Conservation (phyloP, 345 rosid genomes). For the Citrus inodora region DNA sequence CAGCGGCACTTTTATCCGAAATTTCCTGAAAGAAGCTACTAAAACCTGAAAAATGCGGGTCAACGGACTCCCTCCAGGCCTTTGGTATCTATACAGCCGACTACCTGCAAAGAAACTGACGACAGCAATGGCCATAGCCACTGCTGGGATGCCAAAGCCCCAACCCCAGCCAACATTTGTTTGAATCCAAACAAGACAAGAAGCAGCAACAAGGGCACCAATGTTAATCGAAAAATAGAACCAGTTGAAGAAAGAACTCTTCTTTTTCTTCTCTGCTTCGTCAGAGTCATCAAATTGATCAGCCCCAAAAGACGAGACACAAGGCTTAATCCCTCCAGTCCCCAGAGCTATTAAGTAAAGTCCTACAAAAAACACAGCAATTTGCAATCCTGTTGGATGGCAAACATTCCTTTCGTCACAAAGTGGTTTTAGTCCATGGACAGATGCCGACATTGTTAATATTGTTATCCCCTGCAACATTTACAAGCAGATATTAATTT, state of each 20-base stretch:
- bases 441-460: constrained; percentile 49
- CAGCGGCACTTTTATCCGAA: constrained; percentile 25
- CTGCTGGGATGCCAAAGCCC: constrained; percentile 55
- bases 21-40: constrained; percentile 37
- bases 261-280: constrained; percentile 37
- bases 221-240: constrained; percentile 46
- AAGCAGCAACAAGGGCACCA: constrained; percentile 46
- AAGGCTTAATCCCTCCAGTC: constrained; percentile 59
- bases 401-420: constrained; percentile 30
- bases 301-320: constrained; percentile 58
- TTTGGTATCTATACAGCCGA: constrained; percentile 41
- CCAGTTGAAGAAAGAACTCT: constrained; percentile 59
- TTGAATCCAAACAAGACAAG: constrained; percentile 53
- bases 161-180: constrained; percentile 53
- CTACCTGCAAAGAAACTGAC: constrained; percentile 47
- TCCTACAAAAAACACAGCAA: constrained; percentile 33
- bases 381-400: constrained; percentile 32
- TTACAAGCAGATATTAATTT: not conserved
- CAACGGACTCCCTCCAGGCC: constrained; percentile 52
- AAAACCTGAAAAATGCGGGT: constrained; percentile 44
- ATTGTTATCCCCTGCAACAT: constrained; percentile 46
- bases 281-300: constrained; percentile 56
- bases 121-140: constrained; percentile 49
- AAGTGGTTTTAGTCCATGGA: constrained; percentile 37
- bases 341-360: constrained; percentile 48